Evolutionary conservation across 805 yeast species (phyloP), one percentile per base, ranked within the genome.

Genomic region (Komagataella populi): DNA sequence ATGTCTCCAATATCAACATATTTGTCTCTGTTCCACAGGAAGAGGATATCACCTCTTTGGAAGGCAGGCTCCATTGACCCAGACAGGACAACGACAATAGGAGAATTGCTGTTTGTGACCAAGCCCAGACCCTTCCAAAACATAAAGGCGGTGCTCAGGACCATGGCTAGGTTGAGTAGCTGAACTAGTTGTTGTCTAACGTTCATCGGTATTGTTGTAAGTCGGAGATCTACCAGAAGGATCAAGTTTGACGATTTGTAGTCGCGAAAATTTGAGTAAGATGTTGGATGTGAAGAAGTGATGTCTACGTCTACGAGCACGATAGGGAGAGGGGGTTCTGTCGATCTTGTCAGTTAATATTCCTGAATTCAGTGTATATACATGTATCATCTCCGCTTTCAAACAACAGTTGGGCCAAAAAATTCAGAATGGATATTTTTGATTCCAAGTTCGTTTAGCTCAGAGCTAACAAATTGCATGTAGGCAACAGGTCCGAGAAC

Each of bases 61-160:
- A 93, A 93, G 1, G 99, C 99, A 2, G 99, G 99, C 65, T 93
- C 99, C 99, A 93, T 93, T 2, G 98, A 91, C 5, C 99, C 99
- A 1, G 98, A 89, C 49, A 93, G 77, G 7, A 93, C 99, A 24
- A 93, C 99, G 18, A 93, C 99, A 22, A 93, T 80, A 18, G 99
- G 99, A 1, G 97, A 87, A 54, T 87, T 83, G 0, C 96, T 81
- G 67, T 87, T 81, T 8, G 96, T 75, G 1, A 81, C 71, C 3
- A 91, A 70, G 1, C 88, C 80, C 14, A 91, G 71, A 0, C 86
- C 78, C 62, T 87, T 88, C 96, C 97, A 93, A 54, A 87, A 79
- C 77, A 93, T 85, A 66, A 81, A 93, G 0, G 98, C 96, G 0
- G 95, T 81, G 8, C 96, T 77, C 53, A 89, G 75, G 47, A 88